These are phyloP conservation scores for Ochromonas danica DNA, from an alignment of 108 stramenopile genomes.

Conservation along the genomic window DNA sequence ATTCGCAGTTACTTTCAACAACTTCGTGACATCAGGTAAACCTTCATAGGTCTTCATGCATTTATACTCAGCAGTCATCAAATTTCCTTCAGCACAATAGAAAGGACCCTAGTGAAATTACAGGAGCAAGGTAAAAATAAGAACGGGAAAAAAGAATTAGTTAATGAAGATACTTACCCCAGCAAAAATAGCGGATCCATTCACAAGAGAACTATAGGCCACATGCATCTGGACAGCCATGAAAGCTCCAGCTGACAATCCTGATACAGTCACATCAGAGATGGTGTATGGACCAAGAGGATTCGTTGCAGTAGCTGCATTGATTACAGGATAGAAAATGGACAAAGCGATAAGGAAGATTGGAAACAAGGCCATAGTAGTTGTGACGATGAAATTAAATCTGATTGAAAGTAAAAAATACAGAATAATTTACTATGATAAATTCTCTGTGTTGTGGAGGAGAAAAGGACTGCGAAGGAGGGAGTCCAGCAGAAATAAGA, in stretches of 20 bases:
- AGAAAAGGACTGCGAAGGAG: too few species aligned
- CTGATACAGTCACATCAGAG: constrained; percentile 21
- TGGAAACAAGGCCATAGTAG: too few species aligned
- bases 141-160: neutral
- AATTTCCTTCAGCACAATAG: neutral
- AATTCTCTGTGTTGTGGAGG: too few species aligned
- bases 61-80: constrained; percentile 21
- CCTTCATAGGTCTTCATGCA: constrained; percentile 10
- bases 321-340: too few species aligned
- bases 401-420: too few species aligned
- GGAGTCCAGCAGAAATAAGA: too few species aligned
- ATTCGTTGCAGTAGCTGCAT: neutral
- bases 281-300: neutral
- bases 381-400: too few species aligned
- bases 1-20: neutral
- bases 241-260: constrained; percentile 18
- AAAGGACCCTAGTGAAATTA: constrained; percentile 23
- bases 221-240: constrained; percentile 33
- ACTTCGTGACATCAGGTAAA: neutral
- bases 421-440: too few species aligned
- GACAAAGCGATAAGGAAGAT: too few species aligned
- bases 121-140: neutral
- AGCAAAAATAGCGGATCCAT: constrained; percentile 19
- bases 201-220: neutral
- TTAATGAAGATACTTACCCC: neutral